These are phyloP conservation scores for Lyophyllum shimeji DNA, from an alignment of 768 basidiomycete species.

Conservation along the genomic window DNA sequence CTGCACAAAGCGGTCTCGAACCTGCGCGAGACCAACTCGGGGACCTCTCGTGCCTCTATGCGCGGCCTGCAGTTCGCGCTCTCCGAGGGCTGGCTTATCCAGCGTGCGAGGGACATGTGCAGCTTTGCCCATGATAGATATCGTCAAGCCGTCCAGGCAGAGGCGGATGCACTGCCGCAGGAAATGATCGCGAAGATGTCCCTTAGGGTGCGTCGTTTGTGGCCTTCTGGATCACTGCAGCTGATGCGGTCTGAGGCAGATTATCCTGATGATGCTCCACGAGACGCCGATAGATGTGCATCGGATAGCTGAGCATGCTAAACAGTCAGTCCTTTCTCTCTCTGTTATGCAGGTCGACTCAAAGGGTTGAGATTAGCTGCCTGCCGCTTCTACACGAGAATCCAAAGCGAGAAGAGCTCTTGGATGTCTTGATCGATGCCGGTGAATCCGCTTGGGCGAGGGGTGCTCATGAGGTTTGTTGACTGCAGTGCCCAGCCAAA, in stretches of 20 bases:
- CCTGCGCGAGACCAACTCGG: conserved; percentile 41
- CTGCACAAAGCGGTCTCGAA: conserved; percentile 51
- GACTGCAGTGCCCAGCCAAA: background rate
- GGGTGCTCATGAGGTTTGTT: conserved; percentile 69
- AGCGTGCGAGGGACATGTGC: conserved; percentile 74
- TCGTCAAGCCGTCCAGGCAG: conserved; percentile 67
- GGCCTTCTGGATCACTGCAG: background rate
- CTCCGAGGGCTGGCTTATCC: conserved; percentile 72
- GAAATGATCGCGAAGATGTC: conserved; percentile 65
- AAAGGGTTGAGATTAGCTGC: conserved; percentile 49
- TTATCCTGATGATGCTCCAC: conserved; percentile 70
- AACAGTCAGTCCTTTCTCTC: conserved; percentile 37
- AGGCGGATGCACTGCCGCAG: conserved; percentile 49
- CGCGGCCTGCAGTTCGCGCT: conserved; percentile 67
- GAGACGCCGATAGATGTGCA: conserved; percentile 63
- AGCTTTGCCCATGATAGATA: conserved; percentile 75
- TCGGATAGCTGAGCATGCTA: conserved; percentile 69
- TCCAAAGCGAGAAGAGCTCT: conserved; percentile 57
- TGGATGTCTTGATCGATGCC: conserved; percentile 63
- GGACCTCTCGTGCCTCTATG: conserved; percentile 57
- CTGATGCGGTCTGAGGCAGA: conserved; percentile 35
- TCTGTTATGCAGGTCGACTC: background rate
- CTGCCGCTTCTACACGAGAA: conserved; percentile 60
- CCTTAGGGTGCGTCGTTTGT: conserved; percentile 47
- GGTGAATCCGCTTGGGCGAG: conserved; percentile 71